phyloP scores from a whole-genome alignment of 2,329 filamentous ascomycete species.

The Colletotrichum sojae region DNA sequence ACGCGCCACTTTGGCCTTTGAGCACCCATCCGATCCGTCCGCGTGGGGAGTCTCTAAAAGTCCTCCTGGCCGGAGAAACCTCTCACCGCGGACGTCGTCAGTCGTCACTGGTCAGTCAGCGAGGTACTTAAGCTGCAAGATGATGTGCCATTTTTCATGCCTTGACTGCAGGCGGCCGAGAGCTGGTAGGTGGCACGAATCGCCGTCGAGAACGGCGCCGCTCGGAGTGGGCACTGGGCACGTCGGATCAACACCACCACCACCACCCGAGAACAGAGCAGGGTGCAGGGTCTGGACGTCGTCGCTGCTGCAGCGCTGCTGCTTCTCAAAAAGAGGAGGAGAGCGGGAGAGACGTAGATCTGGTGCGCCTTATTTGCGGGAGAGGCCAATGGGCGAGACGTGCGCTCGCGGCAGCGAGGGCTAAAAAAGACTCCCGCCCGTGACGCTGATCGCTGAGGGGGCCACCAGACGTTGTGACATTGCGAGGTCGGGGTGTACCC shows the following conservation, averaged over 20 bases:
- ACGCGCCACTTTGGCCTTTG: conserved; percentile 14
- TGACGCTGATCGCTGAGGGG: conserved; percentile 25
- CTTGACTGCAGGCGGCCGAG: conserved; percentile 39
- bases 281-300: conserved; percentile 31
- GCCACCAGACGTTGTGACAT: conserved; percentile 10
- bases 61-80: conserved; percentile 20
- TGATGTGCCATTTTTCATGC: conserved; percentile 44
- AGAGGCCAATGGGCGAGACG: conserved; percentile 31
- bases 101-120: conserved; percentile 20
- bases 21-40: conserved; percentile 11
- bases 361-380: conserved; percentile 29
- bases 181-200: conserved; percentile 35
- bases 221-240: conserved; percentile 34
- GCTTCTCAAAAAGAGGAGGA: conserved; percentile 1
- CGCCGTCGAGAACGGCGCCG: conserved; percentile 30
- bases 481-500: conserved; percentile 31
- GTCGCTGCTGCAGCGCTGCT: conserved; percentile 6
- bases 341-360: conserved; percentile 27
- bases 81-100: background rate
- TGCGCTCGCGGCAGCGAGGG: conserved; percentile 33
- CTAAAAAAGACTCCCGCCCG: conserved; percentile 36
- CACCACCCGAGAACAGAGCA: conserved; percentile 8
- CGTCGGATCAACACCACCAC: conserved; percentile 25
- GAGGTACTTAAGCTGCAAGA: conserved; percentile 32
- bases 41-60: conserved; percentile 19